Evolutionary conservation across 768 basidiomycete genomes (phyloP).

Genomic region (Crepidotus variabilis): DNA sequence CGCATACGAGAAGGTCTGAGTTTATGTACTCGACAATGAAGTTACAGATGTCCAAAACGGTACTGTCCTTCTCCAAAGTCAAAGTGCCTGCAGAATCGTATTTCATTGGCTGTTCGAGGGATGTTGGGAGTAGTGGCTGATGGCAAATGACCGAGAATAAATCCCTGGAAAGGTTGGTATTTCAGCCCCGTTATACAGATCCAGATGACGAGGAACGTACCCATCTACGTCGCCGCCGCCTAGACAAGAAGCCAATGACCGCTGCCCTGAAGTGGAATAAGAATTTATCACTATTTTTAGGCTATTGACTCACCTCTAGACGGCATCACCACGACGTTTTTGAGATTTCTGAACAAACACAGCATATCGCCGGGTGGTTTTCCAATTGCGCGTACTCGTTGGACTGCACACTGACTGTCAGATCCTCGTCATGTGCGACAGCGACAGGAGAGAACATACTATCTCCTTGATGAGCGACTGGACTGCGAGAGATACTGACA

Average conservation of each 20-base stretch:
- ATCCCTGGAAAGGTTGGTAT: conserved; percentile 40
- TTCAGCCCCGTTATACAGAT: neutral
- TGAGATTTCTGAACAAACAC: conserved; percentile 57
- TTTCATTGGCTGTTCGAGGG: conserved; percentile 44
- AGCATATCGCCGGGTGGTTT: conserved; percentile 52
- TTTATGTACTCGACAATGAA: conserved; percentile 84
- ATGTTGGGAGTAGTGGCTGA: conserved; percentile 49
- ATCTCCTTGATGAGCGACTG: conserved; percentile 75
- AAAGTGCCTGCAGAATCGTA: conserved; percentile 40
- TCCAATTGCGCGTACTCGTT: conserved; percentile 69
- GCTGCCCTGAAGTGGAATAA: conserved; percentile 35
- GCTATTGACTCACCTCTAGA: conserved; percentile 42
- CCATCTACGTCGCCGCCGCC: conserved; percentile 82
- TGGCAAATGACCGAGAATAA: conserved; percentile 59
- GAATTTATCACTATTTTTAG: neutral
- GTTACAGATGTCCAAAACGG: conserved; percentile 69
- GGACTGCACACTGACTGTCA: conserved; percentile 36
- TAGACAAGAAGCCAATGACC: conserved; percentile 66
- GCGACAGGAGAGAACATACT: conserved; percentile 6
- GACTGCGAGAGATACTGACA: conserved; percentile 66
- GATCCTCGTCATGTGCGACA: conserved; percentile 4
- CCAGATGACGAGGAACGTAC: conserved; percentile 28
- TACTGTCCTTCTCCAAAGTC: conserved; percentile 45
- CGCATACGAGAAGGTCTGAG: conserved; percentile 69
- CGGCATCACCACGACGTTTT: conserved; percentile 72